Evolutionary conservation across 371 early-diverging fungal genomes (phyloP), one percentile per base, ranked within the genome.

Genomic region (Circinella minor): DNA sequence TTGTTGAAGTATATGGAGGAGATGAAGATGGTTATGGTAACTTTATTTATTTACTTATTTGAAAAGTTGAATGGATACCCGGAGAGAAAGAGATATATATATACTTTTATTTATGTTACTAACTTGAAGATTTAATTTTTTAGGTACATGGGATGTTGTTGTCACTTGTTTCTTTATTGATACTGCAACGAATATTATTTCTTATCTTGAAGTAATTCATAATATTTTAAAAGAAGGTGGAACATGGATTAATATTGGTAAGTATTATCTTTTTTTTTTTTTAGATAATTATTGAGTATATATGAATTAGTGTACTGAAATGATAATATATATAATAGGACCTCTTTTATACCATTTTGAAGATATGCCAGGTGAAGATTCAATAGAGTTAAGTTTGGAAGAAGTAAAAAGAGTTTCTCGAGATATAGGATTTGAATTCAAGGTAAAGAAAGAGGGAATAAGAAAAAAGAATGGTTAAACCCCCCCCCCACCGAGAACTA

Each of bases 121-220:
- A 43, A 14, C 17, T 63, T 15, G 17, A 8, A 8, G 6, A 1
- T 18, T 54, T n/a, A 2, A 4, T n/a, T 18, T 13, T 54, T 15
- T 54, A 88, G 94, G 86, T 5, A 74, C 86, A 63, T 97, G 95
- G 94, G 95, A 97, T 77, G 91, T 89, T 1, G 83, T 97, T 3
- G 94, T 95, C 0, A 97, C 97, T 0, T 96, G 97, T 77, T 98
- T 95, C 85, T 98, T 98, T 76, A 91, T 98, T 61, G 99, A 98
- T 74, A 98, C 99, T 0, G 97, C 97, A 20, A 92, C 94, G 71
- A 96, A 98, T 73, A 89, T 95, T 39, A 72, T 95, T 20, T 89
- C 92, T 36, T 98, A 98, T 71, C 76, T 98, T 46, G 93, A 94
- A 67, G 86, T 90, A 0, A 94, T 98, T 68, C 86, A 90, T 71